phyloP scores from a whole-genome alignment of 106 monocot genomes.

The Dioscorea zingiberensis region DNA sequence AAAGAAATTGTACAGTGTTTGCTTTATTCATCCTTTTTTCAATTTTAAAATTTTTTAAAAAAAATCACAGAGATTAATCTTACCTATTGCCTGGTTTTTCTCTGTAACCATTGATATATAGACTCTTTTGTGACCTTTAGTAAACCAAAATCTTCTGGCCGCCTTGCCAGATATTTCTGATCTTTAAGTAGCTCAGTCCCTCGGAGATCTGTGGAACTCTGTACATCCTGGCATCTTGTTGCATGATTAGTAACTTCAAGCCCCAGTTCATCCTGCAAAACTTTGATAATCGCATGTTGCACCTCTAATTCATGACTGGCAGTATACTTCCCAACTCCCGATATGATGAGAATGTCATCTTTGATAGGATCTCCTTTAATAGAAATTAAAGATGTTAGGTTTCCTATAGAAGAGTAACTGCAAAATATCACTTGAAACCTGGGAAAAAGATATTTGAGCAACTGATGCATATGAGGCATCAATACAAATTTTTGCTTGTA shows the following conservation, averaged over 20 bases:
- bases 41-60: no score
- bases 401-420: no score
- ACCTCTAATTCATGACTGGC: conserved; percentile 17
- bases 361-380: conserved; percentile 32
- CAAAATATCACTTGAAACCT: no score
- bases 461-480: no score
- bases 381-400: not conserved
- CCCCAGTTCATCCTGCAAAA: conserved; percentile 51
- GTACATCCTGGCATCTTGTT: not conserved
- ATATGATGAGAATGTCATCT: conserved; percentile 71
- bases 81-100: conserved; percentile 5
- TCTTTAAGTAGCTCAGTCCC: not conserved
- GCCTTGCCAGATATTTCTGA: conserved; percentile 26
- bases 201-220: not conserved
- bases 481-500: no score
- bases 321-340: conserved; percentile 23
- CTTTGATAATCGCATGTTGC: conserved; percentile 43
- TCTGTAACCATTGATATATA: conserved; percentile 49
- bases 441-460: no score
- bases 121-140: conserved; percentile 43
- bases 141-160: conserved; percentile 46
- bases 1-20: no score
- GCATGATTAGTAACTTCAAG: conserved; percentile 30
- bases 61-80: no score
- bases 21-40: no score